Conservation (phyloP, 352 stramenopile species). For the Phytophthora idaei region DNA sequence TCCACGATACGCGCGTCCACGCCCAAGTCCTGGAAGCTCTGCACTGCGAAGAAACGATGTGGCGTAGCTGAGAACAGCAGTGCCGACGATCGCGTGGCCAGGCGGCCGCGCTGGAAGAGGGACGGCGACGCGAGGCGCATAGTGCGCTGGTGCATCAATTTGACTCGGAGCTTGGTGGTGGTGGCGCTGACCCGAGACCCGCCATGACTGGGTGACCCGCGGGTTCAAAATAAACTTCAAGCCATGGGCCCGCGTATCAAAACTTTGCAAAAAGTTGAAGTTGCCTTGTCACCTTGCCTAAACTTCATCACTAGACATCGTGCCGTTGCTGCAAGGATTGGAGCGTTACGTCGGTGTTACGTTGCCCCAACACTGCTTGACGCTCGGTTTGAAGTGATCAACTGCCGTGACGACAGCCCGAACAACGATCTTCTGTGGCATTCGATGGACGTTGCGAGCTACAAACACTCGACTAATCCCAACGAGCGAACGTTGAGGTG, state of each 20-base stretch:
- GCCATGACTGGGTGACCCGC: neutral
- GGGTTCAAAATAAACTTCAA: slow-evolving; percentile 14
- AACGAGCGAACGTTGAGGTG: slow-evolving; percentile 15
- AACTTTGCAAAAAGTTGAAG: slow-evolving; percentile 15
- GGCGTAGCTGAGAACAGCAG: neutral
- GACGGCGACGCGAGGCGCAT: slow-evolving; percentile 13
- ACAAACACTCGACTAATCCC: slow-evolving; percentile 11
- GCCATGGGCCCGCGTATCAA: slow-evolving; percentile 8
- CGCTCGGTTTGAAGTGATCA: slow-evolving; percentile 5
- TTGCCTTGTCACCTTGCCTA: slow-evolving; percentile 5
- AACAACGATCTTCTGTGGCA: slow-evolving; percentile 5
- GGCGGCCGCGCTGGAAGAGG: slow-evolving; percentile 10
- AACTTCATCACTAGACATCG: neutral
- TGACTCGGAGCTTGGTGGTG: neutral
- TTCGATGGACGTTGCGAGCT: slow-evolving; percentile 14
- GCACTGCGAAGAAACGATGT: slow-evolving; percentile 13
- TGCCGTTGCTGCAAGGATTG: neutral
- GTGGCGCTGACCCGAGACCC: neutral
- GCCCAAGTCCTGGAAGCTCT: slow-evolving; percentile 47
- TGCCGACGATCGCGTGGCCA: slow-evolving; percentile 2
- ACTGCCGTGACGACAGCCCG: slow-evolving; percentile 10
- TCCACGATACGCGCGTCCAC: slow-evolving; percentile 46
- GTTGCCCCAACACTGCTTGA: slow-evolving; percentile 4
- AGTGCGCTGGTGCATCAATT: neutral
- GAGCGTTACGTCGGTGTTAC: neutral